Base-by-base conservation (phyloP, 805 yeast genomes). In the Yarrowia sp. region DNA sequence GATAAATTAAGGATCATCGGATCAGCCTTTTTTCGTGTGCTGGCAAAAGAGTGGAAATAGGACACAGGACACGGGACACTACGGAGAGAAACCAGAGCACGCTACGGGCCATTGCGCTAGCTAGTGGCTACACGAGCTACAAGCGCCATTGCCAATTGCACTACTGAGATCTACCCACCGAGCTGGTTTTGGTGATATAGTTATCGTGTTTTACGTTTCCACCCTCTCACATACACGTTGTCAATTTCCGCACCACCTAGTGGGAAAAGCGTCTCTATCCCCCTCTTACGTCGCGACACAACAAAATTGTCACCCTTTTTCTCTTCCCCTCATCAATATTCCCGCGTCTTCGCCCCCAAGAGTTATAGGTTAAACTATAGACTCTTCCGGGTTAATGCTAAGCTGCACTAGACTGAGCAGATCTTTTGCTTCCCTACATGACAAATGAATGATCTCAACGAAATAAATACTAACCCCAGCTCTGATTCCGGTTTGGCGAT, bases 401-500 rank as follows among this genome's bases (percentile, higher is more conserved):
- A 16, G 19, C 40, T 16, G 17, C 44, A 21, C 26, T 9, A 21
- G 14, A 12, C 44, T 5, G 28, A 41, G 21, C 46, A 17, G 4
- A 21, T 8, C 24, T 33, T 12, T 33, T n/a, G 17, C 22, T 19
- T 38, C 43, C 11, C 24, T 9, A 28, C 40, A 35, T 35, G 40
- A 16, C 16, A 28, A 10, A 46, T 28, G 35, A 48, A 22, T 30
- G 38, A 48, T 19, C 38, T n/a, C 44, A 2, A 35, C 41, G 44
- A 36, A 32, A 10, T 32, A 3, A 5, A 12, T 36, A 52, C 61
- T 54, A 54, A 54, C 61, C 11, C 17, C 61, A 54, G 61, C 61
- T 38, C 28, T 17, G 46, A 54, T 54, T 54, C 61, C 46, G 46
- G 46, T 35, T 36, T 54, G 61, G 46, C 43, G 43, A 35, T 51